phyloP scores from a whole-genome alignment of 2,329 filamentous ascomycete species.

The Cadophora luteo-olivacea region DNA sequence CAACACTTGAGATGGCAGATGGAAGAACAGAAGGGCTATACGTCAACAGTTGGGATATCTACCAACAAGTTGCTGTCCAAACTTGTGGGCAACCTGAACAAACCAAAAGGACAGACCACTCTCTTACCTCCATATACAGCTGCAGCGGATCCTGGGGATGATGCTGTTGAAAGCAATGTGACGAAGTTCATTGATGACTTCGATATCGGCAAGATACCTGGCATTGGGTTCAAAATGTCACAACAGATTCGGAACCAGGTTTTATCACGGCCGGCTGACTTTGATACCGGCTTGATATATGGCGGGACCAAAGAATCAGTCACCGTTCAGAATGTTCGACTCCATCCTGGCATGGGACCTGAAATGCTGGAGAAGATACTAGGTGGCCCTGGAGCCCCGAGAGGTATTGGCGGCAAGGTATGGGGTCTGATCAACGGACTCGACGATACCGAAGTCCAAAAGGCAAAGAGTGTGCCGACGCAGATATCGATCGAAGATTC shows the following conservation, averaged over 20 bases:
- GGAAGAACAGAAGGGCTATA: conserved; percentile 81
- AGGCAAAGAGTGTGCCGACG: conserved; percentile 73
- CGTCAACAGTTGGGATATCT: conserved; percentile 84
- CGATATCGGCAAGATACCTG: conserved; percentile 81
- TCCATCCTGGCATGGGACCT: conserved; percentile 66
- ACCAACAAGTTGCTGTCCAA: conserved; percentile 89
- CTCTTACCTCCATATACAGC: conserved; percentile 68
- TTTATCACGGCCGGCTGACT: conserved; percentile 50
- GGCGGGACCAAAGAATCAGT: conserved; percentile 61
- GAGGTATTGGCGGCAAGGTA: conserved; percentile 72
- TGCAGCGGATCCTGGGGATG: conserved; percentile 32
- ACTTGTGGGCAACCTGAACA: conserved; percentile 81
- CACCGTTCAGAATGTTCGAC: conserved; percentile 70
- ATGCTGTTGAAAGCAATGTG: conserved; percentile 55
- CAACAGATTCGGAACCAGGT: conserved; percentile 70
- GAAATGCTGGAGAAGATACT: conserved; percentile 72
- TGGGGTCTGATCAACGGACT: conserved; percentile 85
- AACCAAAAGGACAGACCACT: conserved; percentile 87
- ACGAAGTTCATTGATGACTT: conserved; percentile 75
- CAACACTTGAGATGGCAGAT: conserved; percentile 74
- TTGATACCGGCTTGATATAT: conserved; percentile 53
- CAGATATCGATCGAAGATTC: conserved; percentile 97
- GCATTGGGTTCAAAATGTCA: conserved; percentile 82
- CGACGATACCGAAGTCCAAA: conserved; percentile 76
- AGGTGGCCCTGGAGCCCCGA: conserved; percentile 71